phyloP scores from a whole-genome alignment of 2,329 filamentous ascomycete genomes.

The Cryoendolithus antarcticus region DNA sequence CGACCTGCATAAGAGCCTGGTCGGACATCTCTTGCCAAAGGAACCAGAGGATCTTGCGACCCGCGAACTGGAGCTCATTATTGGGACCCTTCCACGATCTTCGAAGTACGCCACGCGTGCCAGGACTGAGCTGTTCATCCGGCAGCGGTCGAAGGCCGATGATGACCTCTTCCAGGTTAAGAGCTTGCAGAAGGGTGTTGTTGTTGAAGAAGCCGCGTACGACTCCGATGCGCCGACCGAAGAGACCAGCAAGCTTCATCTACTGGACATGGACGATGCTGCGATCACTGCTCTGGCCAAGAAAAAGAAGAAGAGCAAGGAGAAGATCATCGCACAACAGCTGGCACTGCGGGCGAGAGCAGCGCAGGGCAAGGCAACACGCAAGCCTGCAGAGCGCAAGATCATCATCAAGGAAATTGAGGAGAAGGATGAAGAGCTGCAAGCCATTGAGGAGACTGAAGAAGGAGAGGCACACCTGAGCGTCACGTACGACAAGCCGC shows the following conservation, averaged over 20 bases:
- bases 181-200: slow-evolving; percentile 36
- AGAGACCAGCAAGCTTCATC: slow-evolving; percentile 9
- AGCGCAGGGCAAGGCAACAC: slow-evolving; percentile 17
- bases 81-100: slow-evolving; percentile 41
- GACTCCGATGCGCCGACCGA: slow-evolving; percentile 16
- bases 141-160: slow-evolving; percentile 74
- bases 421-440: slow-evolving; percentile 17
- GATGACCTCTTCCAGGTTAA: slow-evolving; percentile 59
- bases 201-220: slow-evolving; percentile 9
- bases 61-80: slow-evolving; percentile 40
- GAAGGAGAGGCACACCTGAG: slow-evolving; percentile 38
- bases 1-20: slow-evolving; percentile 32
- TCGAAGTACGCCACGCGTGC: slow-evolving; percentile 66
- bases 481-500: slow-evolving; percentile 45
- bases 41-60: slow-evolving; percentile 61
- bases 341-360: slow-evolving; percentile 42
- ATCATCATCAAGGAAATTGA: slow-evolving; percentile 24
- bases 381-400: slow-evolving; percentile 19
- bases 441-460: slow-evolving; percentile 34
- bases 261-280: slow-evolving; percentile 7
- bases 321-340: slow-evolving; percentile 58
- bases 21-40: slow-evolving; percentile 39
- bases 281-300: slow-evolving; percentile 24
- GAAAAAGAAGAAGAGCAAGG: slow-evolving; percentile 62
- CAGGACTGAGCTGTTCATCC: slow-evolving; percentile 53